Evolutionary conservation across 1,284 basidiomycete genomes (phyloP).

Genomic region (Schizopora paradoxa): DNA sequence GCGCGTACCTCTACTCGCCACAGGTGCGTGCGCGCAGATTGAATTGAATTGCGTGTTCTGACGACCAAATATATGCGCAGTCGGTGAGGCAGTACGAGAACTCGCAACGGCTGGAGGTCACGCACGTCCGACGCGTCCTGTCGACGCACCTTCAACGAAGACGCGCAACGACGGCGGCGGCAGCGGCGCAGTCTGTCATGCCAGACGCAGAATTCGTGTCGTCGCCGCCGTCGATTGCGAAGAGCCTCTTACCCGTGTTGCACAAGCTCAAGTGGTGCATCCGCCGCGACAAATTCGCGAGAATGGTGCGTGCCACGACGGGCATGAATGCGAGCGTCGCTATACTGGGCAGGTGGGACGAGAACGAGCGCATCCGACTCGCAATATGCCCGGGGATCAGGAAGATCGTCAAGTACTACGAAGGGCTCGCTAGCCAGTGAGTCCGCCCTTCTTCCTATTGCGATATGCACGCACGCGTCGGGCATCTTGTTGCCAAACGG

Average conservation of each 20-base stretch:
- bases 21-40: constrained; percentile 37
- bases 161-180: constrained; percentile 23
- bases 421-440: constrained; percentile 32
- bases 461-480: too few relatives aligned
- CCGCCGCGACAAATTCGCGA: constrained; percentile 50
- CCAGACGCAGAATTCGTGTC: constrained; percentile 51
- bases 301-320: constrained; percentile 24
- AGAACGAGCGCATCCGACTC: constrained; percentile 55
- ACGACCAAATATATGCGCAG: constrained; percentile 27
- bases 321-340: constrained; percentile 22
- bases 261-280: constrained; percentile 54
- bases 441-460: too few relatives aligned
- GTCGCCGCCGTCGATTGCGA: constrained; percentile 41
- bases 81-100: constrained; percentile 56
- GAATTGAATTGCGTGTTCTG: constrained; percentile 3
- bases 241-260: constrained; percentile 50
- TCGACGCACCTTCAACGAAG: constrained; percentile 42
- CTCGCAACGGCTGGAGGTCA: constrained; percentile 42
- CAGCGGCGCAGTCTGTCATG: constrained; percentile 35
- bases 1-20: constrained; percentile 56
- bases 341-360: constrained; percentile 49
- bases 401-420: constrained; percentile 54
- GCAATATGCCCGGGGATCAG: constrained; percentile 61
- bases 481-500: too few relatives aligned
- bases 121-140: constrained; percentile 43